Evolutionary conservation across 495 filamentous ascomycete genomes (phyloP).

Genomic region (Talaromyces stipitatus): DNA sequence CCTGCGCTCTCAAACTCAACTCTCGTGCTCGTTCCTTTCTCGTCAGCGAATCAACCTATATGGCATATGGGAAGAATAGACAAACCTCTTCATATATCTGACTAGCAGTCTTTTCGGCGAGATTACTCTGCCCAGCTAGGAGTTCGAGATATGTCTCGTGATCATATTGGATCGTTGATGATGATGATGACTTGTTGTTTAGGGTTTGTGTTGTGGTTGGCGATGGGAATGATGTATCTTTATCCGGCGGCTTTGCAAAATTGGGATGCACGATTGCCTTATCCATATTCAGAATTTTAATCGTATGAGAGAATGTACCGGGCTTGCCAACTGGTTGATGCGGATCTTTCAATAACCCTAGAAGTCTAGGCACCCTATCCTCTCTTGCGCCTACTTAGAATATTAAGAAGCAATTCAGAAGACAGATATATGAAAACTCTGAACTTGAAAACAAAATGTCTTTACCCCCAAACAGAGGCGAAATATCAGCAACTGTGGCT

Average conservation of each 20-base stretch:
- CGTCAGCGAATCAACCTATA: neutral
- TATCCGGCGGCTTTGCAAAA: neutral
- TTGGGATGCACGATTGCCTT: neutral
- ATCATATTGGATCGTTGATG: conserved; percentile 18
- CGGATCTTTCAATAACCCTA: no score
- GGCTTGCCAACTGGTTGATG: no score
- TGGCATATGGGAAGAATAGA: neutral
- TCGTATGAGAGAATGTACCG: no score
- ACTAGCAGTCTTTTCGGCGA: conserved; percentile 18
- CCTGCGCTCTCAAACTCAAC: conserved; percentile 12
- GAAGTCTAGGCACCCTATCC: no score
- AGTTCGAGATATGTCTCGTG: conserved; percentile 24
- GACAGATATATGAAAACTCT: no score
- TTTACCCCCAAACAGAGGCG: no score
- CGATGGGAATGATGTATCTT: neutral
- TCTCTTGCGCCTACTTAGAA: no score
- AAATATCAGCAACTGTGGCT: no score
- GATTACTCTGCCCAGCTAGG: conserved; percentile 11
- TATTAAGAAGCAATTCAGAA: no score
- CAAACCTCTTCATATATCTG: conserved; percentile 23
- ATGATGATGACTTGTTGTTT: conserved; percentile 3
- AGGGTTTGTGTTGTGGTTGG: neutral
- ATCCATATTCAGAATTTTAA: no score
- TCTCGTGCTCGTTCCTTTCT: conserved; percentile 17
- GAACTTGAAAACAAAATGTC: no score